These are phyloP conservation scores for Dissophora globulifera DNA, from an alignment of 192 early-diverging fungal species.

Conservation along the genomic window DNA sequence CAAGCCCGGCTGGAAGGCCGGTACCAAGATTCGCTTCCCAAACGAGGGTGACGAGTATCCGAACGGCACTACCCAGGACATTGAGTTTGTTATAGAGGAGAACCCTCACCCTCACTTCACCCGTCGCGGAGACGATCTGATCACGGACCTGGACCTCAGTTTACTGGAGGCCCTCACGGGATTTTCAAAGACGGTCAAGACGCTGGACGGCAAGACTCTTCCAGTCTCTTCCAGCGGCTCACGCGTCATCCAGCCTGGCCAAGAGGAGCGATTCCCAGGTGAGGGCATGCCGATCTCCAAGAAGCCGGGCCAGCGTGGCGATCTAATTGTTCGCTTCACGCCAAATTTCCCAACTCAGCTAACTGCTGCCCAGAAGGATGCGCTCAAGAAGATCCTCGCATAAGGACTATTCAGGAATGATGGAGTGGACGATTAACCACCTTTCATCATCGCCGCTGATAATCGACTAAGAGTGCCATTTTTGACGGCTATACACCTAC, in stretches of 20 bases:
- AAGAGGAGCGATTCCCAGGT: conserved; percentile 75
- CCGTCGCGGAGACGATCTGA: conserved; percentile 89
- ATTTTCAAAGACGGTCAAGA: conserved; percentile 78
- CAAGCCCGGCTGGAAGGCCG: conserved; percentile 97
- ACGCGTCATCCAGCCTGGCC: conserved; percentile 74
- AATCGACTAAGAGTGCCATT: too few species aligned
- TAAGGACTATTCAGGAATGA: too few species aligned
- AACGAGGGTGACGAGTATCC: conserved; percentile 90
- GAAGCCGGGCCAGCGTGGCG: conserved; percentile 81
- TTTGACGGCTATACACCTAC: too few species aligned
- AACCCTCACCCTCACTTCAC: conserved; percentile 90
- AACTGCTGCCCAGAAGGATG: conserved; percentile 76
- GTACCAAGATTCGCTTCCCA: conserved; percentile 94
- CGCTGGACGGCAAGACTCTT: conserved; percentile 79
- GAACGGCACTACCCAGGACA: conserved; percentile 83
- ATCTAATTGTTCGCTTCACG: conserved; percentile 83
- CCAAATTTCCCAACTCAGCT: conserved; percentile 84
- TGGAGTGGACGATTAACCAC: neutral
- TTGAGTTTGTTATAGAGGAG: conserved; percentile 95
- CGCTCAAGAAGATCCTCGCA: conserved; percentile 60
- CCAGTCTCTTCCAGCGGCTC: conserved; percentile 67
- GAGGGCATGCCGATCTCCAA: conserved; percentile 98
- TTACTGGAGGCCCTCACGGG: conserved; percentile 86
- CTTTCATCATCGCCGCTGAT: neutral
- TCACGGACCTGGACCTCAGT: conserved; percentile 67